phyloP scores from a whole-genome alignment of 768 basidiomycete genomes.

The Mycena vulgaris region DNA sequence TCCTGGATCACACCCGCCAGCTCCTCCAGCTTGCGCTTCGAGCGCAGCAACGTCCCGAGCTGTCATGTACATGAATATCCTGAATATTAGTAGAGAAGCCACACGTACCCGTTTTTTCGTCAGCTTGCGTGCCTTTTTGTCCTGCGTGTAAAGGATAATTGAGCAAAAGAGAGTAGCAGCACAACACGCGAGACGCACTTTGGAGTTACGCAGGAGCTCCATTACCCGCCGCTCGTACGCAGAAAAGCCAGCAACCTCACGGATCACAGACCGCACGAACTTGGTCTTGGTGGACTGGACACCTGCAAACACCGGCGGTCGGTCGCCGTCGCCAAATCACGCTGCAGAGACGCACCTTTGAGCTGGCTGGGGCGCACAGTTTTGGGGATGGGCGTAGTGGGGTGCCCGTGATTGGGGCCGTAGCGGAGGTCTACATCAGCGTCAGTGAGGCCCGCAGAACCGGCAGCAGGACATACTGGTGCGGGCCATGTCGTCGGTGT shows the following conservation, averaged over 20 bases:
- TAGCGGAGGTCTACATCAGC: conserved; percentile 78
- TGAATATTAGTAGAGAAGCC: background rate
- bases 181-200: conserved; percentile 65
- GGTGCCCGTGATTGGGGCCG: conserved; percentile 91
- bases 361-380: conserved; percentile 86
- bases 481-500: conserved; percentile 78
- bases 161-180: background rate
- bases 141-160: conserved; percentile 61
- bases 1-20: conserved; percentile 92
- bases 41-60: conserved; percentile 98
- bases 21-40: conserved; percentile 99
- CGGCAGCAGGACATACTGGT: conserved; percentile 58
- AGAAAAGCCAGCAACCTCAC: conserved; percentile 98
- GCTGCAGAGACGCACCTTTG: conserved; percentile 71
- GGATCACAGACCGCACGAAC: conserved; percentile 93
- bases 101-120: conserved; percentile 96
- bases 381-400: conserved; percentile 88
- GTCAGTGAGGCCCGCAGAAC: conserved; percentile 7
- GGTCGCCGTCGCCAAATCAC: background rate
- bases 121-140: conserved; percentile 99
- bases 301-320: conserved; percentile 13
- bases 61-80: conserved; percentile 48
- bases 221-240: conserved; percentile 98
- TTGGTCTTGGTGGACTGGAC: conserved; percentile 90
- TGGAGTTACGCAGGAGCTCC: conserved; percentile 98